These are phyloP conservation scores for Blastobotrys petasosporus DNA, from an alignment of 1,139 yeast species.

Conservation along the genomic window DNA sequence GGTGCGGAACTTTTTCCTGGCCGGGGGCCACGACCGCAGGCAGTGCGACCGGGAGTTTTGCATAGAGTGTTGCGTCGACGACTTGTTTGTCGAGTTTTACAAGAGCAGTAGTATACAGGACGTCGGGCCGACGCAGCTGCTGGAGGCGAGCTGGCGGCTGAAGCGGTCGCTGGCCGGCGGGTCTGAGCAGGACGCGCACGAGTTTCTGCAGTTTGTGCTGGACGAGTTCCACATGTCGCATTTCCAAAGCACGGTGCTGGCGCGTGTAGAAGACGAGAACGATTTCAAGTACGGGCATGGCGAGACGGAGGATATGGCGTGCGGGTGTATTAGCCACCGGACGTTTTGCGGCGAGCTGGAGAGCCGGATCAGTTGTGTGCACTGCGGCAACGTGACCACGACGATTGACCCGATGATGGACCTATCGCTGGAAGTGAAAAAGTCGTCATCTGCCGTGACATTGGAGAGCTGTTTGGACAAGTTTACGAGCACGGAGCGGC, in stretches of 20 bases:
- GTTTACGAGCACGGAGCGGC: slow-evolving; percentile 69
- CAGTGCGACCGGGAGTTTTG: slow-evolving; percentile 43
- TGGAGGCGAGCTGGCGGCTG: slow-evolving; percentile 78
- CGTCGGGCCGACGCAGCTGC: slow-evolving; percentile 65
- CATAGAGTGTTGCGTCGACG: slow-evolving; percentile 78
- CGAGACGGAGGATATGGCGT: slow-evolving; percentile 29
- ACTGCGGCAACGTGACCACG: slow-evolving; percentile 57
- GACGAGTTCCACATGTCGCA: slow-evolving; percentile 63
- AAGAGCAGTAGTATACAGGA: slow-evolving; percentile 53
- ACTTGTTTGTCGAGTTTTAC: slow-evolving; percentile 61
- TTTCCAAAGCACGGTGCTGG: slow-evolving; percentile 16
- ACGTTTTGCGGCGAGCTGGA: slow-evolving; percentile 70
- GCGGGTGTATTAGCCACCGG: slow-evolving; percentile 78
- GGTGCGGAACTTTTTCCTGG: slow-evolving; percentile 66
- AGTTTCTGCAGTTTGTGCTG: slow-evolving; percentile 84
- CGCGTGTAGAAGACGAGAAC: slow-evolving; percentile 11
- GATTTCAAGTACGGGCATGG: slow-evolving; percentile 9
- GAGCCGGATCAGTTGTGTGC: slow-evolving; percentile 66
- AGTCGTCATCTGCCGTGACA: slow-evolving; percentile 17
- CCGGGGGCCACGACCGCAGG: slow-evolving; percentile 50
- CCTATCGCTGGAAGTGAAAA: slow-evolving; percentile 58
- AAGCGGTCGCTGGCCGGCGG: slow-evolving; percentile 85
- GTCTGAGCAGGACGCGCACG: slow-evolving; percentile 97
- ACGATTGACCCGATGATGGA: slow-evolving; percentile 91
- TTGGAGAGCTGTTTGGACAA: slow-evolving; percentile 64